A percentile compares a stretch with the other conserved stretches of the same genome.
Conservation (phyloP, 805 yeast genomes). For the Cyberlindnera japonica region DNA sequence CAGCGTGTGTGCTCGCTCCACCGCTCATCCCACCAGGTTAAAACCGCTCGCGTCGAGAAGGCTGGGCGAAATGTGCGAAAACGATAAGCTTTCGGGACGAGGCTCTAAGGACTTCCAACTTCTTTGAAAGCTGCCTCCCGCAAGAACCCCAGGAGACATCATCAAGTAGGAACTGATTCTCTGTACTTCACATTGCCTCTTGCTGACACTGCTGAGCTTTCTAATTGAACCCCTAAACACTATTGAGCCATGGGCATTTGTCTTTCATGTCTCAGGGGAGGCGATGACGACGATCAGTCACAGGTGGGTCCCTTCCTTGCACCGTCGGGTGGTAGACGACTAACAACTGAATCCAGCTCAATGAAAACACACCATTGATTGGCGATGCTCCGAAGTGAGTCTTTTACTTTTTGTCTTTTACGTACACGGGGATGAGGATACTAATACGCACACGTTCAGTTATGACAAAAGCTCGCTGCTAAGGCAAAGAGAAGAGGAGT, state of each 20-base stretch:
- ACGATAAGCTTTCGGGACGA: too few species aligned
- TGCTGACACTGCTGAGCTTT: too few species aligned
- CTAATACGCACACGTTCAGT: slow-evolving; percentile 13
- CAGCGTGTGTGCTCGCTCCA: too few species aligned
- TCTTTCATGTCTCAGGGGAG: slow-evolving; percentile 40
- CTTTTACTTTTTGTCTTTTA: neutral
- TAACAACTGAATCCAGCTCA: slow-evolving; percentile 30
- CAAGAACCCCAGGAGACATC: too few species aligned
- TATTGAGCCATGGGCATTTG: slow-evolving; percentile 41
- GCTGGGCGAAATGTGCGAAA: too few species aligned
- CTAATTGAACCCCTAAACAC: too few species aligned
- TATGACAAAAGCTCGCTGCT: slow-evolving; percentile 23
- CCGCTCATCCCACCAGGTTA: too few species aligned
- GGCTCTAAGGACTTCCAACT: too few species aligned
- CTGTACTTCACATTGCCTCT: too few species aligned
- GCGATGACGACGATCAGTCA: slow-evolving; percentile 36
- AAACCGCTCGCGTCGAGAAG: too few species aligned
- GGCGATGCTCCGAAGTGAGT: slow-evolving; percentile 17
- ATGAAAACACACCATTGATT: slow-evolving; percentile 34
- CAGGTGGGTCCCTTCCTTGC: slow-evolving; percentile 24
- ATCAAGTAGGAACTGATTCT: too few species aligned
- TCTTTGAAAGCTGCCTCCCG: too few species aligned
- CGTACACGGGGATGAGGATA: neutral
- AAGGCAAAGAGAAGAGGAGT: slow-evolving; percentile 41
- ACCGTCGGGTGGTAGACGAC: slow-evolving; percentile 9